Conservation (phyloP, 805 yeast genomes). For the Metahyphopichia silvanorum region DNA sequence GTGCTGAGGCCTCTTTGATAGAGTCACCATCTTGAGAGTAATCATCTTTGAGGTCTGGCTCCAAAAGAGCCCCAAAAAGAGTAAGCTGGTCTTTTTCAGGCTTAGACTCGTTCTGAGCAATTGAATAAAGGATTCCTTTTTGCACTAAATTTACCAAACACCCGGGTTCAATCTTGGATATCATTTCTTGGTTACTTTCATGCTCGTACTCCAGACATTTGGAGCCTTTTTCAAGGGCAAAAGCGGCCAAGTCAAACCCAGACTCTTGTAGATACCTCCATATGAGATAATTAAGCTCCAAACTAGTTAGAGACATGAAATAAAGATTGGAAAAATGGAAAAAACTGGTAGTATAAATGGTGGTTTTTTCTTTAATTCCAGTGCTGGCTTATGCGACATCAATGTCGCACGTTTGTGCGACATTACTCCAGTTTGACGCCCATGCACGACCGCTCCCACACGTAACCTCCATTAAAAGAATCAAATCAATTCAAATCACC, state of each 20-base stretch:
- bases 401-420: too few species aligned
- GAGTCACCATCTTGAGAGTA: constrained; percentile 4
- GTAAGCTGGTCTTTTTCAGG: constrained; percentile 30
- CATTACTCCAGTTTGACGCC: too few species aligned
- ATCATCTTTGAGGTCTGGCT: constrained; percentile 28
- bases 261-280: constrained; percentile 92
- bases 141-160: constrained; percentile 79
- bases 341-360: too few species aligned
- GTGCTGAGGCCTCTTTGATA: constrained; percentile 2
- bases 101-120: constrained; percentile 56
- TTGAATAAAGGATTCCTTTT: constrained; percentile 77
- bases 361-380: too few species aligned
- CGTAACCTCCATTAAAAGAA: too few species aligned
- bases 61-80: constrained; percentile 52
- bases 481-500: too few species aligned
- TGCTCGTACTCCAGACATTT: constrained; percentile 54
- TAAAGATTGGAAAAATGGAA: too few species aligned
- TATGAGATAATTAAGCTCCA: constrained; percentile 82
- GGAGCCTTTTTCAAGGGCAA: constrained; percentile 76
- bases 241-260: constrained; percentile 73
- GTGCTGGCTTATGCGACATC: too few species aligned
- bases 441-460: too few species aligned
- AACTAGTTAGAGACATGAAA: constrained; percentile 82
- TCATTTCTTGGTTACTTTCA: constrained; percentile 36
- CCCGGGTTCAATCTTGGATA: constrained; percentile 65